Evolutionary conservation across 768 basidiomycete species (phyloP), one percentile per base, ranked within the genome.

Genomic region (Boletus sp.): DNA sequence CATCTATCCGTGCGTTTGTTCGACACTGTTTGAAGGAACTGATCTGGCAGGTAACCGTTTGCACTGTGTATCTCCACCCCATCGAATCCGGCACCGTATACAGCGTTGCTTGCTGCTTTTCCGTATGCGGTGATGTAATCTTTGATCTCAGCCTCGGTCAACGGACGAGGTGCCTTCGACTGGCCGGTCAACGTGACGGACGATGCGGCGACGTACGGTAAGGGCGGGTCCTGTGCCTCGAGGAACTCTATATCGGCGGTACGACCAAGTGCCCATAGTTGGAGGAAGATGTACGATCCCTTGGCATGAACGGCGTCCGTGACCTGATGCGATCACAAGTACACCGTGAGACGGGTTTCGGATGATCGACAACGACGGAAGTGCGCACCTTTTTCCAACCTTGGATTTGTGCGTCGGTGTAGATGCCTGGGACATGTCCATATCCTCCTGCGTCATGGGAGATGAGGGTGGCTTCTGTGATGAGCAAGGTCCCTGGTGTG

Each of bases 1-100:
- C 85, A 90, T 43, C 77, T 71, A 64, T 89, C 87, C 7, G 77
- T 81, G 14, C 85, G 76, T 7, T 75, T 61, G 66, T 88, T 88
- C 2, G 72, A 73, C 17, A 74, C 64, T 30, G 78, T 73, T 60
- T 84, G 82, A 11, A 83, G 55, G 73, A 88, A 87, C 63, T 87
- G 83, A 61, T 88, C 83, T 14, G 77, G 51, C 10, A 84, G 65
- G 54, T 79, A 80, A 1, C 76, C 74, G 54, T 77, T 75, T 53
- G 73, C 74, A 51, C 64, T 59, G 55, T 74, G 76, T 42, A 79
- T 58, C 68, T 76, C 78, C 51, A 80, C 67, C 2, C 76, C 73
- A 23, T 23, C 23, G 23, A 23, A 23, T 23, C 23, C 73, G 38
- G 71, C 69, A 17, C 59, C 23, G 23, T 23, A 4, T 23, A 23